Evolutionary conservation across 768 basidiomycete genomes (phyloP).

Genomic region (Pulveroboletus ravenelii): DNA sequence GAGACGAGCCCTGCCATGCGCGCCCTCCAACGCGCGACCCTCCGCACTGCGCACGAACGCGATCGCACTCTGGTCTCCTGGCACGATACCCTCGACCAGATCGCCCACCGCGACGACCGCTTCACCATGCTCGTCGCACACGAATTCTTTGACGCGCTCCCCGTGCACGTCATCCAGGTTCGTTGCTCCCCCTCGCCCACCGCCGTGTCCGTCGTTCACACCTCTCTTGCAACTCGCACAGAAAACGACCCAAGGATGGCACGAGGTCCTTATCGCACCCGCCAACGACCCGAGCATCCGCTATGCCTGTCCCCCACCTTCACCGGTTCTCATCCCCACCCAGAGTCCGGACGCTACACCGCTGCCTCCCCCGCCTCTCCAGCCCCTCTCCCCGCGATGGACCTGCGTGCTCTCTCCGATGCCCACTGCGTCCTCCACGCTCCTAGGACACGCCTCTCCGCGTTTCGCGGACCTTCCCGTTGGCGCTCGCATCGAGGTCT

Average conservation of each 20-base stretch:
- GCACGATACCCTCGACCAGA: slow-evolving; percentile 69
- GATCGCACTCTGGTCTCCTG: slow-evolving; percentile 49
- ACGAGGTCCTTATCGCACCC: slow-evolving; percentile 71
- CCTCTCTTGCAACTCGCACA: slow-evolving; percentile 25
- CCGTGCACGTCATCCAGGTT: slow-evolving; percentile 86
- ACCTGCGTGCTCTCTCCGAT: slow-evolving; percentile 62
- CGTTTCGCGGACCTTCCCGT: slow-evolving; percentile 65
- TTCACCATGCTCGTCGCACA: slow-evolving; percentile 91
- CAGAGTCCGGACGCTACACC: background rate
- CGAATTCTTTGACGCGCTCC: slow-evolving; percentile 97
- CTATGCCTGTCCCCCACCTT: slow-evolving; percentile 22
- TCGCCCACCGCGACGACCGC: slow-evolving; percentile 43
- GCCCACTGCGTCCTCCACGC: slow-evolving; percentile 47
- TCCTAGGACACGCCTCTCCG: slow-evolving; percentile 61
- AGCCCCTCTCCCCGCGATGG: slow-evolving; percentile 36
- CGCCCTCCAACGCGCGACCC: slow-evolving; percentile 51
- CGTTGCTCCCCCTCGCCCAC: slow-evolving; percentile 4
- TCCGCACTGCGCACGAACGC: slow-evolving; percentile 32
- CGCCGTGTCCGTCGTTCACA: background rate
- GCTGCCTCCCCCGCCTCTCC: slow-evolving; percentile 1
- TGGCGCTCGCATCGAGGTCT: slow-evolving; percentile 79
- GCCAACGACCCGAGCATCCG: slow-evolving; percentile 36
- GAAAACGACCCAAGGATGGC: slow-evolving; percentile 79
- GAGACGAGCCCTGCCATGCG: slow-evolving; percentile 75
- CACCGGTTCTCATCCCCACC: slow-evolving; percentile 9